Conservation (phyloP, 768 basidiomycete genomes). For the Leucosporidium scottii region DNA sequence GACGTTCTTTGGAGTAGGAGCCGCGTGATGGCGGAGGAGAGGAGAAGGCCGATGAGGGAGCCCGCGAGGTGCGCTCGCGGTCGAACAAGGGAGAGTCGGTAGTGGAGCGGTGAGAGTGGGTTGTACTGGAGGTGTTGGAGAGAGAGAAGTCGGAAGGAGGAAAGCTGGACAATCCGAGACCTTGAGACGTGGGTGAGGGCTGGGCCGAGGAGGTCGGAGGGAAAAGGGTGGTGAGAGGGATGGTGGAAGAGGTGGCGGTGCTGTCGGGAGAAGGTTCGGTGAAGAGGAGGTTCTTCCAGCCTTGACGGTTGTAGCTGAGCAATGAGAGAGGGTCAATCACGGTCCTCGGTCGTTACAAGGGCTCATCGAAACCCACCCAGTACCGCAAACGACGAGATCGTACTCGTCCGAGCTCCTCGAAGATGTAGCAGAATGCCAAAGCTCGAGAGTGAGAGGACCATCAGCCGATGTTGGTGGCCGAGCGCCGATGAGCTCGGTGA, state of each 20-base stretch:
- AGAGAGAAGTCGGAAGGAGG: neutral
- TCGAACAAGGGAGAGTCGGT: slow-evolving; percentile 6
- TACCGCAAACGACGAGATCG: slow-evolving; percentile 52
- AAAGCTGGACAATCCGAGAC: neutral
- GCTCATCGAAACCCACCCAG: slow-evolving; percentile 39
- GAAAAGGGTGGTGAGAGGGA: slow-evolving; percentile 14
- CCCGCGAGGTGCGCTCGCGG: neutral
- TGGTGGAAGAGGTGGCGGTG: slow-evolving; percentile 30
- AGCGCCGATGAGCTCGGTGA: slow-evolving; percentile 33
- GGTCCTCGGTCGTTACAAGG: no score
- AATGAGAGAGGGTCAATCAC: no score
- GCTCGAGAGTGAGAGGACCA: slow-evolving; percentile 38
- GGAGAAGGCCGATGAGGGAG: slow-evolving; percentile 22
- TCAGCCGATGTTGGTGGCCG: neutral
- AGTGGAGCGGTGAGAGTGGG: slow-evolving; percentile 12
- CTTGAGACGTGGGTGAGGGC: neutral
- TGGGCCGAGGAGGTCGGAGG: neutral
- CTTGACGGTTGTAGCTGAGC: slow-evolving; percentile 47
- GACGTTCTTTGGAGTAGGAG: slow-evolving; percentile 27
- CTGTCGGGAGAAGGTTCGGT: slow-evolving; percentile 45
- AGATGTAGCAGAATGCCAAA: slow-evolving; percentile 45
- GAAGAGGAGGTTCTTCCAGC: slow-evolving; percentile 43
- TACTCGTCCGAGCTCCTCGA: slow-evolving; percentile 43
- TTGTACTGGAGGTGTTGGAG: slow-evolving; percentile 9
- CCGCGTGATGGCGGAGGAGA: slow-evolving; percentile 21